Evolutionary conservation across 1,284 basidiomycete species (phyloP), one percentile per base, ranked within the genome.

Genomic region (Leccinum variabile): DNA sequence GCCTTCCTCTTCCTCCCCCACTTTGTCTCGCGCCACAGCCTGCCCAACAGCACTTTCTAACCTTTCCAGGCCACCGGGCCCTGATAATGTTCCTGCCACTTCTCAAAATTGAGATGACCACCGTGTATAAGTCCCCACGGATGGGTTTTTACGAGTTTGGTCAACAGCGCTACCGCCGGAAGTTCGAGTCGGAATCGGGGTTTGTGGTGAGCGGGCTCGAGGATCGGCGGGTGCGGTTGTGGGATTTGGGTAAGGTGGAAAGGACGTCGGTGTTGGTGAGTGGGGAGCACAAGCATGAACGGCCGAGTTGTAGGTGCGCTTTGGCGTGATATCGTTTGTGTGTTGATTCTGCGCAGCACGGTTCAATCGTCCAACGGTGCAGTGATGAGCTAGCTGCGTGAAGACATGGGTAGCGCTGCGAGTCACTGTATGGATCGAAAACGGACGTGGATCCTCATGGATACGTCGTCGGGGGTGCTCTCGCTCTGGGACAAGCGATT

Each of bases 401-500:
- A 30, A 30, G 28, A 30, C 28, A 30, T 30, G 28, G 28, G 28
- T 30, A 30, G 28, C 28, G 28, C 28, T 30, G 28, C 28, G 28
- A 30, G 28, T 7, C 28, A 30, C 28, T 97, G 93, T 67, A 75
- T 94, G 39, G 94, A 96, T 71, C 84, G 86, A 30, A 91, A 90
- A 67, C 85, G 85, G 30, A 85, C 91, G 4, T 98, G 97, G 97
- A 80, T 95, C 39, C 81, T 97, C 6, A 87, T 92, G 33, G 96
- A 94, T 2, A 97, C 96, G 1, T 86, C 90, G 2, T 85, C 85
- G 1, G 97, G 97, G 5, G 84, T 89, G 9, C 78, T 98, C 7
- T 88, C 89, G 3, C 81, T 98, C 1, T 98, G 96, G 95, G 97
- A 99, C 77, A 84, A 95, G 57, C 88, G 97, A 2, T 98, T 98